Evolutionary conservation across 768 basidiomycete genomes (phyloP), one percentile per base, ranked within the genome.

Genomic region (Omphalotus guepiniiformis): DNA sequence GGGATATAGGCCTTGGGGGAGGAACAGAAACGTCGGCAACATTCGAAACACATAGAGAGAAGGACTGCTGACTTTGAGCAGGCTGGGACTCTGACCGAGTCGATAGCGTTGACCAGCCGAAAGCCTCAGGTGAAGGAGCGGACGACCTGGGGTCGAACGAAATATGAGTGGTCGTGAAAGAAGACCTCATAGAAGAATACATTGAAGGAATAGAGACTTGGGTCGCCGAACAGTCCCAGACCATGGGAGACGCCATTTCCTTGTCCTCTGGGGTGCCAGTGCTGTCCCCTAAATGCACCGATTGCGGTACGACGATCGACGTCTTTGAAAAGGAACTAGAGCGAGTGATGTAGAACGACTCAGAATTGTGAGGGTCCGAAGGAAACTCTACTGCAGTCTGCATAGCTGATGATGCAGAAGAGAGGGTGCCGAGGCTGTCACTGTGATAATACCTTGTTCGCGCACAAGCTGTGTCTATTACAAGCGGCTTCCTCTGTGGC

Each of bases 311-410:
- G 23, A 58, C 54, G 28, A 66, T 51, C 11, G 51, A 37, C 25
- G 68, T 69, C 23, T 61, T 53, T 54, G 65, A 67, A 16, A 72
- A 68, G 13, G 65, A 50, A 15, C 72, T 70, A 29, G 67, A 60
- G 2, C 75, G 69, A 29, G 72, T 75, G 45, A 69, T 67, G 45
- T 80, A 63, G 55, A 75, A 80, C 53, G 76, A 81, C 46, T 77
- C 75, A 1, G 80, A 80, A 15, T 76, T 73, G 55, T 78, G 80
- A 11, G 75, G 72, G 45, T 77, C 80, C 16, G 46, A 15, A n/a
- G 46, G 46, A 47, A 77, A 75, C 63, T 87, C 85, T 39, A 85
- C 78, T 30, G 85, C 85, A 16, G 85, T 88, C 49, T 83, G 84
- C 84, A 88, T 85, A 53, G 73, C 71, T 22, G 83, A 83, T 26